phyloP scores from a whole-genome alignment of 441 rosid species.

The Adansonia gregorii region DNA sequence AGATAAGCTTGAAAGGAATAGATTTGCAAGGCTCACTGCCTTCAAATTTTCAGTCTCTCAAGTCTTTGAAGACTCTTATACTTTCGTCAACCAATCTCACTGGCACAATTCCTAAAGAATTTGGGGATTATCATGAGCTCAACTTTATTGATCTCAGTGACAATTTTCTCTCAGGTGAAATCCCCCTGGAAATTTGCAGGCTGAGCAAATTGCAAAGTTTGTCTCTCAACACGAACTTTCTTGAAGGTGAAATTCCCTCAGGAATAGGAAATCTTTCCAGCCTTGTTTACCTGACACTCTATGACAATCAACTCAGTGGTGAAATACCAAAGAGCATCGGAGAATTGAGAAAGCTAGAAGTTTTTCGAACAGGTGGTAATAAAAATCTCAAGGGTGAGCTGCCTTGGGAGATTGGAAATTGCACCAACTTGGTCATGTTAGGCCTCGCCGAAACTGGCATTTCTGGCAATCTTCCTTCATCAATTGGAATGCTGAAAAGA shows the following conservation, averaged over 20 bases:
- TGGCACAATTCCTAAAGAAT: constrained; percentile 65
- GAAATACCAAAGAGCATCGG: constrained; percentile 74
- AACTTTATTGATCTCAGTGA: constrained; percentile 65
- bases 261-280: constrained; percentile 65
- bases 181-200: constrained; percentile 70
- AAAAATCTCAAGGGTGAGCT: constrained; percentile 83
- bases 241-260: constrained; percentile 77
- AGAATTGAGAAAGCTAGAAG: constrained; percentile 55
- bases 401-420: constrained; percentile 88
- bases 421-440: constrained; percentile 69
- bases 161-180: constrained; percentile 73
- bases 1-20: constrained; percentile 56
- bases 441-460: constrained; percentile 92
- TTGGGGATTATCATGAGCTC: constrained; percentile 67
- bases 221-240: constrained; percentile 67
- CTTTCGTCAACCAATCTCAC: constrained; percentile 74
- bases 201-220: constrained; percentile 58
- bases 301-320: constrained; percentile 77
- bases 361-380: constrained; percentile 83
- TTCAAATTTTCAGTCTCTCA: constrained; percentile 57
- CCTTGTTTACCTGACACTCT: constrained; percentile 65
- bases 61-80: constrained; percentile 56
- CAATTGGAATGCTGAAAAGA: constrained; percentile 70
- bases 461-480: constrained; percentile 73
- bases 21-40: constrained; percentile 75